Evolutionary conservation across 495 filamentous ascomycete species (phyloP).

Genomic region (Cetradonia linearis): DNA sequence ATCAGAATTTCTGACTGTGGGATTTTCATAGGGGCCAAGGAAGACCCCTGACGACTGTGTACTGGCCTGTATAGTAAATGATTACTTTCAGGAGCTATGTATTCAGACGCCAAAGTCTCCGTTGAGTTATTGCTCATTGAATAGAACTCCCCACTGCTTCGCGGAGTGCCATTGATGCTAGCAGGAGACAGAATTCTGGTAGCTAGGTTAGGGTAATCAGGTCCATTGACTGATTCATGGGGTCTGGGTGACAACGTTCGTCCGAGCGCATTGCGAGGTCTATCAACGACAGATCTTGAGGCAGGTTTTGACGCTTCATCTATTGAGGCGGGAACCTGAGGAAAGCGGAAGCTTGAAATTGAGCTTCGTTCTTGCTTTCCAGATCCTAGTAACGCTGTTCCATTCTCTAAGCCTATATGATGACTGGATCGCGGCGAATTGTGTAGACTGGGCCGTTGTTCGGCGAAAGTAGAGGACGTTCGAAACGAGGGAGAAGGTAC

Average conservation of each 20-base stretch:
- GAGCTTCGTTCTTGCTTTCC: conserved; percentile 33
- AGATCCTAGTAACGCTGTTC: conserved; percentile 25
- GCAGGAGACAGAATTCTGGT: conserved; percentile 64
- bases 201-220: conserved; percentile 48
- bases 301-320: conserved; percentile 17
- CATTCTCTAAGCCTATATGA: conserved; percentile 27
- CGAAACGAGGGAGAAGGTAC: conserved; percentile 20
- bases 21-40: conserved; percentile 37
- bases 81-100: conserved; percentile 54
- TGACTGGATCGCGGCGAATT: conserved; percentile 18
- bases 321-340: conserved; percentile 37
- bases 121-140: conserved; percentile 86
- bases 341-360: conserved; percentile 58
- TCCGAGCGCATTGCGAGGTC: neutral
- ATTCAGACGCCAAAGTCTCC: conserved; percentile 88
- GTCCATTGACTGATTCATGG: conserved; percentile 12
- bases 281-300: conserved; percentile 35
- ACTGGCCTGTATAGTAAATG: conserved; percentile 38
- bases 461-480: conserved; percentile 9
- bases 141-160: conserved; percentile 92
- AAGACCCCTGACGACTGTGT: conserved; percentile 56
- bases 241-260: conserved; percentile 7
- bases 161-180: conserved; percentile 54
- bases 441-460: conserved; percentile 9
- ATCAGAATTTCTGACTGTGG: conserved; percentile 64